These are phyloP conservation scores for Acanthamoeba healyi DNA, from an alignment of 208 protist genomes.

Conservation along the genomic window DNA sequence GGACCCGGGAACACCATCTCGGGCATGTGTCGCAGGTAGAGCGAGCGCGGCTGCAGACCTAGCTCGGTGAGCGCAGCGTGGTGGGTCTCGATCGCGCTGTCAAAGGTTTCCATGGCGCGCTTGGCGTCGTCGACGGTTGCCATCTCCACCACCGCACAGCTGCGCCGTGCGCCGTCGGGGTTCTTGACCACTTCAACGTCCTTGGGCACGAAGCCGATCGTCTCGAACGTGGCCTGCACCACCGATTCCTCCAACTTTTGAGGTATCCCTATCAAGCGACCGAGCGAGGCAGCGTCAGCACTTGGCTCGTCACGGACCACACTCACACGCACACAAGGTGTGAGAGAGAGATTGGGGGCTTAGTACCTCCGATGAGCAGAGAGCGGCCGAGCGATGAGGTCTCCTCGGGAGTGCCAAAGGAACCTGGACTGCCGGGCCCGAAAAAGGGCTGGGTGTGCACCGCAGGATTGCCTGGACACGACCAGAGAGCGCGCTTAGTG, in stretches of 20 bases:
- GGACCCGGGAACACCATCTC: conserved; percentile 25
- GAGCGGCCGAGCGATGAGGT: not conserved
- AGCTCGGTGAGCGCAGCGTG: not conserved
- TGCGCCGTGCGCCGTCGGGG: conserved; percentile 7
- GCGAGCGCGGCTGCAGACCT: not conserved
- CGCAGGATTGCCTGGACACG: not conserved
- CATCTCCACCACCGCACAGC: conserved; percentile 11
- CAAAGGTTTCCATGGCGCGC: not conserved
- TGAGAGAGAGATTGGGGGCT: too few relatives aligned
- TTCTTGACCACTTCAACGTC: conserved; percentile 23
- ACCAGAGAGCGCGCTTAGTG: too few relatives aligned
- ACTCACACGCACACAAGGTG: not conserved
- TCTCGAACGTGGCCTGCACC: not conserved
- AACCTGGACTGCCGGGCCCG: not conserved
- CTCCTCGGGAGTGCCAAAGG: not conserved
- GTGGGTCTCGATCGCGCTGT: not conserved
- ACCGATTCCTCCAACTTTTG: not conserved
- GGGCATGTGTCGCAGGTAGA: conserved; percentile 11
- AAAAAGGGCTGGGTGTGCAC: not conserved
- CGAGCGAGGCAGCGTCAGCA: too few relatives aligned
- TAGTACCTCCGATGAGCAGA: not conserved
- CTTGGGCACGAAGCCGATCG: not conserved
- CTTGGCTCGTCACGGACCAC: not conserved
- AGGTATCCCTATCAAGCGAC: not conserved
- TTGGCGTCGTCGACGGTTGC: not conserved